These are phyloP conservation scores for Hippophae gyantsensis DNA, from an alignment of 306 rosid species.

Conservation along the genomic window DNA sequence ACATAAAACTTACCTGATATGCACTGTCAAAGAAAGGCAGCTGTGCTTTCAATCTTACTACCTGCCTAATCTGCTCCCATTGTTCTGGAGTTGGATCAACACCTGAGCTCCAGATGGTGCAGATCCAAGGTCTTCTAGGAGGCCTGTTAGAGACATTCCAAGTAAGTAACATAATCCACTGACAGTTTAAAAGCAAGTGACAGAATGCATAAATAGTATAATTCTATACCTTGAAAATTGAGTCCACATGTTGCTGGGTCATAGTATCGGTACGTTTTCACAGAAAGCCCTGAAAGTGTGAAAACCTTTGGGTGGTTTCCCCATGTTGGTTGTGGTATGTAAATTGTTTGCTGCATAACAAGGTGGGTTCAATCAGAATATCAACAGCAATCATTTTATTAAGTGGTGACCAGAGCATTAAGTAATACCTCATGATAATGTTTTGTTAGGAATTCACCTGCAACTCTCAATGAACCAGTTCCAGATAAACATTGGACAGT, in stretches of 20 bases:
- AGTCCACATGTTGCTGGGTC: slow-evolving; percentile 94
- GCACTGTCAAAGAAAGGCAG: slow-evolving; percentile 99
- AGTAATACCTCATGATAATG: slow-evolving; percentile 79
- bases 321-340: slow-evolving; percentile 92
- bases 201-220: not conserved
- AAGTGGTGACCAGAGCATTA: not conserved
- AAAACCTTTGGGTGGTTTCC: slow-evolving; percentile 88
- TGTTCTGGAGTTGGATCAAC: slow-evolving; percentile 95
- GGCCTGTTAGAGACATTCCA: slow-evolving; percentile 44
- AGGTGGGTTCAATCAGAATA: slow-evolving; percentile 4
- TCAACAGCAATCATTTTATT: slow-evolving; percentile 4
- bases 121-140: slow-evolving; percentile 81
- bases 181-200: not conserved
- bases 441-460: slow-evolving; percentile 87
- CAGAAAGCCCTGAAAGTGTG: slow-evolving; percentile 70
- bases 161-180: slow-evolving; percentile 6
- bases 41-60: slow-evolving; percentile 63
- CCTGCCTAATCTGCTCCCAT: slow-evolving; percentile 93
- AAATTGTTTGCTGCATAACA: slow-evolving; percentile 62
- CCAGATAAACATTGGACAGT: slow-evolving; percentile 96
- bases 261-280: slow-evolving; percentile 77
- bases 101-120: slow-evolving; percentile 95
- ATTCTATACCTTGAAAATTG: slow-evolving; percentile 66
- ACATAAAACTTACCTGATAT: slow-evolving; percentile 57
- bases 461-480: slow-evolving; percentile 95